These are phyloP conservation scores for Erodium chrysanthum DNA, from an alignment of 441 rosid species.

Conservation along the genomic window DNA sequence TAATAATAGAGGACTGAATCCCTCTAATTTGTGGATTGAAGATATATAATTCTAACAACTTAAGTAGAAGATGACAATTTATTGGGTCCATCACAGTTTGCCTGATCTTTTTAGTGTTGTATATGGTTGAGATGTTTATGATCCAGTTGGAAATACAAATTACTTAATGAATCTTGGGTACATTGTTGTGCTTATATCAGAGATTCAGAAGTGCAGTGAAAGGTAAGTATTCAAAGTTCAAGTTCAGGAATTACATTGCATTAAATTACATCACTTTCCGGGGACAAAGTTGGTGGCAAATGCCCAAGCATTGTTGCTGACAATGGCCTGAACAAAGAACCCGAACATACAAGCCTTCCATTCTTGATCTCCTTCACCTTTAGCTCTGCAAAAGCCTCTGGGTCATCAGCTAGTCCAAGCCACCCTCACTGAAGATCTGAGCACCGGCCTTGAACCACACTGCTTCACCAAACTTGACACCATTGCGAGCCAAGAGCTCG, in stretches of 20 bases:
- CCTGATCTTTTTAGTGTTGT: too few relatives aligned
- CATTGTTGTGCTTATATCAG: neutral
- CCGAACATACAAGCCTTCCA: slow-evolving; percentile 31
- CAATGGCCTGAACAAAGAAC: slow-evolving; percentile 35
- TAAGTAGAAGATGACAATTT: too few relatives aligned
- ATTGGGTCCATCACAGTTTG: too few relatives aligned
- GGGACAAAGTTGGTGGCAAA: slow-evolving; percentile 33
- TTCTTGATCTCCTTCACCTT: slow-evolving; percentile 31
- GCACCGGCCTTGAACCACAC: slow-evolving; percentile 30
- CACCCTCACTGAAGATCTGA: slow-evolving; percentile 28
- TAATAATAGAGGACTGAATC: too few relatives aligned
- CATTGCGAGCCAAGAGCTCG: slow-evolving; percentile 22
- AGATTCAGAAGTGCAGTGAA: too few relatives aligned
- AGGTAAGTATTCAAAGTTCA: neutral
- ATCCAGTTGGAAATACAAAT: too few relatives aligned
- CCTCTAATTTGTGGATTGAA: too few relatives aligned
- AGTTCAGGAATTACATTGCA: neutral
- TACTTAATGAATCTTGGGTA: too few relatives aligned
- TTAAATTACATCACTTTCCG: slow-evolving; percentile 20
- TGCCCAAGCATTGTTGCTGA: slow-evolving; percentile 28
- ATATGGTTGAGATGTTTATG: too few relatives aligned
- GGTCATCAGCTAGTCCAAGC: slow-evolving; percentile 28
- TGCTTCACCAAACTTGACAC: slow-evolving; percentile 24
- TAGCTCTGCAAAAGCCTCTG: slow-evolving; percentile 28
- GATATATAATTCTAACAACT: too few relatives aligned